Conservation (phyloP, 2,329 filamentous ascomycete genomes). For the Cercospora citrullina region DNA sequence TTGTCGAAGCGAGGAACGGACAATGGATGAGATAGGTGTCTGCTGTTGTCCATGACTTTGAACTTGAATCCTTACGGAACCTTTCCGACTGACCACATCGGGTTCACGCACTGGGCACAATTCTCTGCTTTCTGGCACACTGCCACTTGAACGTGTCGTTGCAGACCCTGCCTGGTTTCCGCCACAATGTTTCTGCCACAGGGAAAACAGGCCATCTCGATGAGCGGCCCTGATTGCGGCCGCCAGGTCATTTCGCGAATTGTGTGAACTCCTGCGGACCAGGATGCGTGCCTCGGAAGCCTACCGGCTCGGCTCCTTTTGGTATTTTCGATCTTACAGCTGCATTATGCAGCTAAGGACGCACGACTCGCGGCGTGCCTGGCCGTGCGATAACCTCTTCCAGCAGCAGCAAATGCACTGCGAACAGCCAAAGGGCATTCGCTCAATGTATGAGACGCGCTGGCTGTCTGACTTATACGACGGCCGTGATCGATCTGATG, state of each 20-base stretch:
- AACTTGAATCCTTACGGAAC: neutral
- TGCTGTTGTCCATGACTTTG: neutral
- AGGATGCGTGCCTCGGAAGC: slow-evolving; percentile 5
- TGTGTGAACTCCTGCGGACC: slow-evolving; percentile 4
- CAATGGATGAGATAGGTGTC: neutral
- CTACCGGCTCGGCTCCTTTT: slow-evolving; percentile 10
- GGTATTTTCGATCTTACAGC: slow-evolving; percentile 8
- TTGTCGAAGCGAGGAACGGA: neutral
- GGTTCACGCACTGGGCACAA: neutral
- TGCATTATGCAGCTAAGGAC: slow-evolving; percentile 11
- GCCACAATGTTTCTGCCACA: neutral
- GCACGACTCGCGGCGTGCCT: slow-evolving; percentile 12
- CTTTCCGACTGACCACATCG: neutral
- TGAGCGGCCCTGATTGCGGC: neutral
- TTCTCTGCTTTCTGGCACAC: neutral
- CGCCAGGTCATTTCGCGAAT: neutral
- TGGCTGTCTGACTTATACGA: neutral
- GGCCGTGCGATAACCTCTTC: neutral
- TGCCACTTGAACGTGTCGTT: neutral
- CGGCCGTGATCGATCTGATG: neutral
- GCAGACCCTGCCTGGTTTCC: neutral
- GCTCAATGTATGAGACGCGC: neutral
- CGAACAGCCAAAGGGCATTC: neutral
- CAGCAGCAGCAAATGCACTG: neutral
- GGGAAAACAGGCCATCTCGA: neutral